These are phyloP conservation scores for Diaporthe sp. DNA, from an alignment of 2,329 filamentous ascomycete species.

Conservation along the genomic window DNA sequence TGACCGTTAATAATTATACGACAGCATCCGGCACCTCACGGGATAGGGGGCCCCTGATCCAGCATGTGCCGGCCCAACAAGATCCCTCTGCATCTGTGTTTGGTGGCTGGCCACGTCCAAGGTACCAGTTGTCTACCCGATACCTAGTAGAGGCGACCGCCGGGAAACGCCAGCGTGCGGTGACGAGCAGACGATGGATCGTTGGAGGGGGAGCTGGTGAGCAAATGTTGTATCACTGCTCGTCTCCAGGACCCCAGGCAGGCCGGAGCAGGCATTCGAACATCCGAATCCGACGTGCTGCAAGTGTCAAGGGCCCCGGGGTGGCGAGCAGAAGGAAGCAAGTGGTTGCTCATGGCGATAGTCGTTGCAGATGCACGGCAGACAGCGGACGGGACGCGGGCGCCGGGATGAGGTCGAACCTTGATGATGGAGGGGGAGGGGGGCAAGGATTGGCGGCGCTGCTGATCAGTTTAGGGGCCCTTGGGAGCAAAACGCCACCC, in stretches of 20 bases:
- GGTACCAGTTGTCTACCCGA: not conserved
- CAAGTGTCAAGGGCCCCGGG: constrained; percentile 1
- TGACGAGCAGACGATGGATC: not conserved
- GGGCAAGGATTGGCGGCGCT: not conserved
- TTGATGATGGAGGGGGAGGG: not conserved
- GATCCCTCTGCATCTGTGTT: not conserved
- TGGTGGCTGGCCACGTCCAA: not conserved
- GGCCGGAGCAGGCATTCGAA: not conserved
- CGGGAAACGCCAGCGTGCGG: not conserved
- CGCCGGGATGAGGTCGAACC: not conserved
- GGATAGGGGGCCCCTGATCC: not conserved
- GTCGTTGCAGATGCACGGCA: constrained; percentile 12
- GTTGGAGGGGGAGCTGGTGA: not conserved
- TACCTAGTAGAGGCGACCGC: not conserved
- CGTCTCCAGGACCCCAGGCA: not conserved
- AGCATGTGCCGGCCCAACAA: not conserved
- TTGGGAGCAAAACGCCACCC: too few relatives aligned
- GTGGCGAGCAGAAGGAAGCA: not conserved
- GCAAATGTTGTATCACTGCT: constrained; percentile 3
- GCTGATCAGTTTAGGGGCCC: not conserved
- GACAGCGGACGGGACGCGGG: not conserved
- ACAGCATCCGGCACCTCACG: not conserved
- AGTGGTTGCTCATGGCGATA: constrained; percentile 1
- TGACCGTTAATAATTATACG: not conserved
- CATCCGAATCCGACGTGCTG: not conserved